Conservation (phyloP, 1,139 yeast genomes). For the Barnettozyma hawaiiensis region DNA sequence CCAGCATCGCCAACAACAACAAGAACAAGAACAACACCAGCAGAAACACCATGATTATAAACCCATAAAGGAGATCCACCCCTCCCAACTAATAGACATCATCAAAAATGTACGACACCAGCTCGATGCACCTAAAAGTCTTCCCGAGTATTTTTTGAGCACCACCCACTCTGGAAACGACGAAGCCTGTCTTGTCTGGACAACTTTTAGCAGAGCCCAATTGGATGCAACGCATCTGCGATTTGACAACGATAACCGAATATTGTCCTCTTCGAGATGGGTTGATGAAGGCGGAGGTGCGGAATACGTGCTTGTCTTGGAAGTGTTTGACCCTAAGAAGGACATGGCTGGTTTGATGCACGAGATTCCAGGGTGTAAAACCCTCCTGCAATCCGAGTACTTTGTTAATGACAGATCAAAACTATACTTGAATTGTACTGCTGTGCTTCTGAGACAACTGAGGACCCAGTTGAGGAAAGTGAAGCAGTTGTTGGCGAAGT, state of each 20-base stretch:
- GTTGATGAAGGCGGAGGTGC: neutral
- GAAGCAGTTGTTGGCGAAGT: neutral
- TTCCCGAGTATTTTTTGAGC: neutral
- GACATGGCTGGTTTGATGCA: neutral
- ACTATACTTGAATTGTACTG: neutral
- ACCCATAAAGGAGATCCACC: neutral
- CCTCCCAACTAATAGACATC: neutral
- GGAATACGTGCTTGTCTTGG: neutral
- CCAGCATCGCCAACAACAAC: neutral
- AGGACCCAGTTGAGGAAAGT: neutral
- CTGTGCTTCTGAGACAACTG: neutral
- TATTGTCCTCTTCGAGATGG: neutral
- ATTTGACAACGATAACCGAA: neutral
- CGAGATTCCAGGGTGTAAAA: neutral
- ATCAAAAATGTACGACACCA: neutral
- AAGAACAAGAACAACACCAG: neutral
- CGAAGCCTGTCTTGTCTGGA: neutral
- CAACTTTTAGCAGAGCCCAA: neutral
- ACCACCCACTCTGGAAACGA: neutral
- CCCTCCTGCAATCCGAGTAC: neutral
- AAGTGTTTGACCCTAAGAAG: neutral
- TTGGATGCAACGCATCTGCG: neutral
- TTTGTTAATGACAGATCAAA: neutral
- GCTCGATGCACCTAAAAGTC: neutral
- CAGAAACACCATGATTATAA: neutral